Percentiles rank a stretch among this genome's conserved stretches.
Conservation (phyloP, 177 flowering plant genomes). For the Vitis hybrid region DNA sequence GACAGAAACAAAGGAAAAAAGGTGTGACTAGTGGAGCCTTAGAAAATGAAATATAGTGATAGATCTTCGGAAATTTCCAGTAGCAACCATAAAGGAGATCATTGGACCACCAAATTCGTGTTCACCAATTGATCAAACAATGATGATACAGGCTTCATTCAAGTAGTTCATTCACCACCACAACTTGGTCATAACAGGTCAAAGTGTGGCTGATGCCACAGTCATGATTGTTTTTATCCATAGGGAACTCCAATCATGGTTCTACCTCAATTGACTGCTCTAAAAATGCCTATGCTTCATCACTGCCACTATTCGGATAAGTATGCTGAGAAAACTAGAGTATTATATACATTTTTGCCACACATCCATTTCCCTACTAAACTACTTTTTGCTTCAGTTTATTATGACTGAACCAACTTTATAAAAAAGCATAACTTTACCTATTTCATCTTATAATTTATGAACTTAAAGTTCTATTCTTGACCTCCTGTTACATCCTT, state of each 20-base stretch:
- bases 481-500: constrained; percentile 20
- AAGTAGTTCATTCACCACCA: background rate
- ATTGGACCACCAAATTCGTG: background rate
- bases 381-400: constrained; percentile 7
- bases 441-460: constrained; percentile 7
- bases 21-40: background rate
- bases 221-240: constrained; percentile 3
- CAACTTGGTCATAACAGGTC: constrained; percentile 3
- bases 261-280: constrained; percentile 9
- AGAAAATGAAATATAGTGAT: background rate
- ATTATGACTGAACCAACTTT: constrained; percentile 10
- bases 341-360: background rate
- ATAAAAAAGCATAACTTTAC: constrained; percentile 6
- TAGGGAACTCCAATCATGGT: constrained; percentile 6
- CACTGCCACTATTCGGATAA: background rate
- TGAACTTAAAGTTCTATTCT: constrained; percentile 1
- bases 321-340: constrained; percentile 3
- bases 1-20: background rate
- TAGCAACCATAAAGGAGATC: background rate
- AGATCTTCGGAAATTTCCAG: background rate
- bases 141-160: constrained; percentile 7
- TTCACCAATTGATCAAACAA: background rate
- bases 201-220: constrained; percentile 10
- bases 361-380: constrained; percentile 15
- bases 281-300: background rate